Percentiles rank a stretch among this genome's conserved stretches.
Conservation (phyloP, 2,329 filamentous ascomycete species). For the Ramichloridium luteum region DNA sequence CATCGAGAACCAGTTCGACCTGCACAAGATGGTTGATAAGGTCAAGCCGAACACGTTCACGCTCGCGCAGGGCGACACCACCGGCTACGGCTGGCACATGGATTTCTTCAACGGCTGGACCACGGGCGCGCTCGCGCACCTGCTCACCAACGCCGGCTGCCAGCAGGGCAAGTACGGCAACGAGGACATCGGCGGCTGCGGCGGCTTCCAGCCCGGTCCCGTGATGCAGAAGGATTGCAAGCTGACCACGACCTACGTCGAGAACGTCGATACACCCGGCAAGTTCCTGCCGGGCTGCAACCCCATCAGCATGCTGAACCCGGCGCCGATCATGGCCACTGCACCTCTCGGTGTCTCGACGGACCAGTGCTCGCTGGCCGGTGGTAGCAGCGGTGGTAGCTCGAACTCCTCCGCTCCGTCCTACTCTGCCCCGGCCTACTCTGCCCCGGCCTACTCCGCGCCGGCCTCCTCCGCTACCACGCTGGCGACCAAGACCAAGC, state of each 20-base stretch:
- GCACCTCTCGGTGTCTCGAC: conserved; percentile 13
- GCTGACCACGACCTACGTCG: conserved; percentile 32
- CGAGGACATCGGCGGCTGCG: conserved; percentile 49
- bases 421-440: not conserved
- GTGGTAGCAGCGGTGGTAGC: not conserved
- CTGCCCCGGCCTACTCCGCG: not conserved
- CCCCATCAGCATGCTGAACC: conserved; percentile 37
- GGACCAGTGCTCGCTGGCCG: conserved; percentile 7
- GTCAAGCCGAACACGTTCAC: conserved; percentile 30
- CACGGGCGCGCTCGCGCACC: conserved; percentile 48
- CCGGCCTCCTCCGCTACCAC: not conserved
- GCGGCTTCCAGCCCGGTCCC: conserved; percentile 25
- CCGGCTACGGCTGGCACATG: conserved; percentile 41
- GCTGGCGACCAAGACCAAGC: not conserved
- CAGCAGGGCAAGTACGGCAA: conserved; percentile 47
- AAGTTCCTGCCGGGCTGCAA: conserved; percentile 45
- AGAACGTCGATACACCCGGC: conserved; percentile 33
- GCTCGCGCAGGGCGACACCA: conserved; percentile 35
- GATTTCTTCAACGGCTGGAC: conserved; percentile 42
- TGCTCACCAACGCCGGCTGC: conserved; percentile 49
- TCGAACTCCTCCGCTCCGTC: not conserved
- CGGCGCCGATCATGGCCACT: conserved; percentile 11
- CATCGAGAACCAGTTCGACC: conserved; percentile 29
- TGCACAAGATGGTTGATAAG: conserved; percentile 25
- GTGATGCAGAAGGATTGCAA: conserved; percentile 31